These are phyloP conservation scores for Lenzites betulinus DNA, from an alignment of 768 basidiomycete species.

Conservation along the genomic window DNA sequence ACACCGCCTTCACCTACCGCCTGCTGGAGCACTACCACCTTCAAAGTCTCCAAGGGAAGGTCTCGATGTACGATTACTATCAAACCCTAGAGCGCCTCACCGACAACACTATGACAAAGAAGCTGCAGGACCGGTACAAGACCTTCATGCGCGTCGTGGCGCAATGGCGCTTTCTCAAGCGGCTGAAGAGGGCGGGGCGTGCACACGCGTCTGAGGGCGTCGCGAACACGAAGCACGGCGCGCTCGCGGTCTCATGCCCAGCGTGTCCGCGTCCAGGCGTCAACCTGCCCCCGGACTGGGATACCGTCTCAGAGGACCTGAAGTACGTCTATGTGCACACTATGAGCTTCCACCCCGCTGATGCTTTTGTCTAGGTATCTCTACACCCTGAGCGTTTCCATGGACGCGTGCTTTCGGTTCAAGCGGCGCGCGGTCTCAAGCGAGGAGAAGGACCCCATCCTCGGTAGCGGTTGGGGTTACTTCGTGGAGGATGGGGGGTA, in stretches of 20 bases:
- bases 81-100: constrained; percentile 26
- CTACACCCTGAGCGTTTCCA: constrained; percentile 28
- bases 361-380: too few species aligned
- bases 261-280: constrained; percentile 25
- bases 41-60: constrained; percentile 36
- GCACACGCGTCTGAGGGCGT: constrained; percentile 22
- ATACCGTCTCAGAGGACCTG: constrained; percentile 12
- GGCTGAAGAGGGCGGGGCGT: constrained; percentile 25
- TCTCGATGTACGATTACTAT: constrained; percentile 37
- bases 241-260: constrained; percentile 24
- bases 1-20: not conserved
- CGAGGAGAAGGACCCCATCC: constrained; percentile 7
- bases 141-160: constrained; percentile 18
- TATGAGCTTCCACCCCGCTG: too few species aligned
- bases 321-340: too few species aligned
- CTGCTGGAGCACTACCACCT: constrained; percentile 28
- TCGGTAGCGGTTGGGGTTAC: constrained; percentile 26
- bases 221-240: constrained; percentile 8
- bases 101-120: constrained; percentile 31
- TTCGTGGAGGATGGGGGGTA: constrained; percentile 3
- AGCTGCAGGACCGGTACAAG: constrained; percentile 19
- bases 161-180: constrained; percentile 22
- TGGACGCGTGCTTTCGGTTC: constrained; percentile 34
- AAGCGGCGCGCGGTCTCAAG: constrained; percentile 21
- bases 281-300: constrained; percentile 26